Base-by-base conservation (phyloP, 2,329 filamentous ascomycete genomes). In the Cryphonectria nitschkei region DNA sequence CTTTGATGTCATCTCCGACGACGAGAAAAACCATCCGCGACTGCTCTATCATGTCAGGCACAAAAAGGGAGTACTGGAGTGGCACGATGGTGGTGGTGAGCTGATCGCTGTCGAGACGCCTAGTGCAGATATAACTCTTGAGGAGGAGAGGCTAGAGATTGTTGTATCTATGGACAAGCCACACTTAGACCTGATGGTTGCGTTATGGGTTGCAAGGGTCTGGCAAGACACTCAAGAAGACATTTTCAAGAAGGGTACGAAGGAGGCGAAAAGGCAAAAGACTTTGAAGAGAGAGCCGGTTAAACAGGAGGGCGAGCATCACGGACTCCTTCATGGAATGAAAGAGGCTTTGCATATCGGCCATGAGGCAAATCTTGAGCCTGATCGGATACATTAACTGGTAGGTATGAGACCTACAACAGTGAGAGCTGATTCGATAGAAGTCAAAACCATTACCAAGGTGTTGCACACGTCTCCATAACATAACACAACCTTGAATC, bases 51-150 rank as follows among this genome's bases (percentile, higher is more conserved):
- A 60, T 0, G 68, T 58, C 8, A 68, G 50, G 29, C 60, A 29
- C 50, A 70, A 67, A 19, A 70, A 69, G n/a, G 70, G 70, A 13
- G 34, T 65, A 26, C 13, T 69, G 9, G 70, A 69, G 50, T 67
- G 70, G 70, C 58, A 56, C 2, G 68, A 72, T 32, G 19, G 50
- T 11, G 64, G 64, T 4, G 37, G 54, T n/a, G 43, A 39, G 39
- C 64, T 72, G 1, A 46, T 72, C 1, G 70, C 70, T 1, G 16
- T 69, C 11, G 63, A 70, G 50, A 60, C 14, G 8, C 37, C 6
- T 16, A 37, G 29, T 3, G n/a, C 14, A 7, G 58, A 39, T 1
- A 58, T 29, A 19, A 43, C 43, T 2, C 11, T 41, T 4, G 62
- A 65, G 19, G 68, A 65, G 13, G 70, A 72, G 50, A 56, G 41